Percentiles rank a stretch among this genome's conserved stretches.
Evolutionary conservation across 1,284 basidiomycete genomes (phyloP).

Genomic region (Golubevia pallescens): DNA sequence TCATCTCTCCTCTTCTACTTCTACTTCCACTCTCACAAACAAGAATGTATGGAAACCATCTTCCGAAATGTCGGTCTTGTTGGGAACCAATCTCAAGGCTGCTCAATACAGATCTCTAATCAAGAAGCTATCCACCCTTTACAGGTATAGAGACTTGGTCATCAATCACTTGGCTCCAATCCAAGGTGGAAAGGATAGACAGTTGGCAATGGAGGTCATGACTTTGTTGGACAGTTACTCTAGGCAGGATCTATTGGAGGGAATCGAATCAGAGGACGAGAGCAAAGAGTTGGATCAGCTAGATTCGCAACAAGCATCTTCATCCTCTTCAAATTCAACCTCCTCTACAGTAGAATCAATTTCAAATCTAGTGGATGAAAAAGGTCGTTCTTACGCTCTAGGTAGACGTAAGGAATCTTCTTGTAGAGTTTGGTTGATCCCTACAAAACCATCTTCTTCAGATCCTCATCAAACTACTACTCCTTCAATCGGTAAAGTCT

Average conservation of each 20-base stretch:
- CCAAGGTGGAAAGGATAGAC: conserved; percentile 1
- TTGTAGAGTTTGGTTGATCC: conserved; percentile 91
- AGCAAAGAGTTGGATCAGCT: too few species aligned
- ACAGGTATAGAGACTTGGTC: conserved; percentile 71
- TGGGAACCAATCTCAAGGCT: conserved; percentile 74
- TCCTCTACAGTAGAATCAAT: conserved; percentile 5
- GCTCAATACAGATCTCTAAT: conserved; percentile 76
- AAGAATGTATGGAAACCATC: conserved; percentile 72
- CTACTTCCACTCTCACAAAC: conserved; percentile 58
- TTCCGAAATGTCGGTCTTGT: conserved; percentile 70
- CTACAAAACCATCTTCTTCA: conserved; percentile 67
- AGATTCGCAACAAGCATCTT: too few species aligned
- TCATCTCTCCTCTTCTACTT: conserved; percentile 70
- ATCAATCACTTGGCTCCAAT: conserved; percentile 14
- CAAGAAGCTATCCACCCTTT: conserved; percentile 74
- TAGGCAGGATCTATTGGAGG: too few species aligned
- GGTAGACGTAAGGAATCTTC: conserved; percentile 85
- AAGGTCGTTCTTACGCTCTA: conserved; percentile 79
- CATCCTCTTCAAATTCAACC: conserved; percentile 1
- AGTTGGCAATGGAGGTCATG: neutral
- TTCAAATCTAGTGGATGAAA: conserved; percentile 68
- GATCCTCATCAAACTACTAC: conserved; percentile 12
- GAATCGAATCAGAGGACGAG: too few species aligned
- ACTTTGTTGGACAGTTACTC: neutral
- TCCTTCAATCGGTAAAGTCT: conserved; percentile 68